Conservation (phyloP, 768 basidiomycete species). For the Tephrocybe sp. region DNA sequence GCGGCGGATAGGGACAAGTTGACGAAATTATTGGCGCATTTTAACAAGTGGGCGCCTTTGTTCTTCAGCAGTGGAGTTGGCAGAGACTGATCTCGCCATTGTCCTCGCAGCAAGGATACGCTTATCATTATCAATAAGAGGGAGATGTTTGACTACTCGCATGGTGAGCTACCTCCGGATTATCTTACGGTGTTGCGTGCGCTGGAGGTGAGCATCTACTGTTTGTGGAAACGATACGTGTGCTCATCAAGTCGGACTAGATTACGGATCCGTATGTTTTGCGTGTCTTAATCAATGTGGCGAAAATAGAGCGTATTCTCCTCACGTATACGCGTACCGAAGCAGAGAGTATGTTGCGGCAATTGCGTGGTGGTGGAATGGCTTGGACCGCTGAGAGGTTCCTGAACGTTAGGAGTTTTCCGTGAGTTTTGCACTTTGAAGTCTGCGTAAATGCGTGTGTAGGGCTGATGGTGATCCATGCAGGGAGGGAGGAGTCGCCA, state of each 20-base stretch:
- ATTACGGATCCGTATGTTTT: conserved; percentile 72
- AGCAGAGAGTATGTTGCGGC: conserved; percentile 54
- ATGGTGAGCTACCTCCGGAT: conserved; percentile 65
- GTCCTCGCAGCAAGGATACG: conserved; percentile 36
- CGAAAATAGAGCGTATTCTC: conserved; percentile 68
- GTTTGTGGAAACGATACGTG: not conserved
- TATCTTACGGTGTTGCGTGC: conserved; percentile 80
- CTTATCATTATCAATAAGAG: conserved; percentile 64
- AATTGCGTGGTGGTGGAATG: conserved; percentile 46
- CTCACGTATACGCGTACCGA: conserved; percentile 64
- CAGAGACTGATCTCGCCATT: not conserved
- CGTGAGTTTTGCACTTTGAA: conserved; percentile 44
- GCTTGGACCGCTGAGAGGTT: conserved; percentile 68
- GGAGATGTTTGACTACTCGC: conserved; percentile 79
- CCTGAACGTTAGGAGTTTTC: conserved; percentile 55
- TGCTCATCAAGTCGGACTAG: conserved; percentile 39
- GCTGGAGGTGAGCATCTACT: conserved; percentile 55
- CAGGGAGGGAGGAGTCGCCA: conserved; percentile 71
- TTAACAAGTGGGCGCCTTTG: conserved; percentile 58
- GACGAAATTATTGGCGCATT: conserved; percentile 52
- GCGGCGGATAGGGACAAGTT: conserved; percentile 58
- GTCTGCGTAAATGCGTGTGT: not conserved
- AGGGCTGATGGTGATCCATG: too few relatives aligned
- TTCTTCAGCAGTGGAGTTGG: not conserved
- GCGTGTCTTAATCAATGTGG: conserved; percentile 78